Base-by-base conservation (phyloP, 768 basidiomycete genomes). In the Leucocoprinus leucothites region DNA sequence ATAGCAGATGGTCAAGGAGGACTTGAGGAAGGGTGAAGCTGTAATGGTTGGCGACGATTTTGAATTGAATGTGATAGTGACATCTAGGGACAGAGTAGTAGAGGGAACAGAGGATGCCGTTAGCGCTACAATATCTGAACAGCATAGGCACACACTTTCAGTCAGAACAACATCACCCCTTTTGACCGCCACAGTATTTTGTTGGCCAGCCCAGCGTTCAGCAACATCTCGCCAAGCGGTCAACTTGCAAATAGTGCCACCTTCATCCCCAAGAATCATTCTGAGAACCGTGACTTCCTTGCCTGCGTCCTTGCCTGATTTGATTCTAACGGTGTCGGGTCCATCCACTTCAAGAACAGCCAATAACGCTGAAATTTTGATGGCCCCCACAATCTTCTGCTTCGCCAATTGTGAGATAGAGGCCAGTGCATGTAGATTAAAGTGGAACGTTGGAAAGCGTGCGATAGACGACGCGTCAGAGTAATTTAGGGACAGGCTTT, bases 181-280 rank as follows among this genome's bases (percentile, higher is more conserved):
- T 63, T 85, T 87, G 1, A 82, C 67, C 16, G 69, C 77, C 9
- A 71, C 65, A 2, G 67, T 67, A 6, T 73, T 67, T 9, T 73
- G 71, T 35, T 67, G 56, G 1, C 75, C 77, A 21, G 85, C 87
- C 90, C 89, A 91, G 0, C 68, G 67, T 42, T 91, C 86, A 9
- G 91, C 91, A 3, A 80, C 71, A 44, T 91, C 85, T 52, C 89
- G 73, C 91, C 91, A 93, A 11, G 85, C 89, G 3, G 86, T 87
- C 16, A 92, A 66, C 68, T 85, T 89, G 62, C 82, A 82, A 6
- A 91, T 77, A 1, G 69, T 75, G 1, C 86, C 85, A 25, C 80
- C 80, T 51, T 90, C 87, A 61, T 91, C 88, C 9, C 87, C 86
- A 22, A 92, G 67, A 45, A 92, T 81, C 63, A 91, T 72, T 63